phyloP scores from a whole-genome alignment of 2,329 filamentous ascomycete genomes.

The Metarhizium brunneum region DNA sequence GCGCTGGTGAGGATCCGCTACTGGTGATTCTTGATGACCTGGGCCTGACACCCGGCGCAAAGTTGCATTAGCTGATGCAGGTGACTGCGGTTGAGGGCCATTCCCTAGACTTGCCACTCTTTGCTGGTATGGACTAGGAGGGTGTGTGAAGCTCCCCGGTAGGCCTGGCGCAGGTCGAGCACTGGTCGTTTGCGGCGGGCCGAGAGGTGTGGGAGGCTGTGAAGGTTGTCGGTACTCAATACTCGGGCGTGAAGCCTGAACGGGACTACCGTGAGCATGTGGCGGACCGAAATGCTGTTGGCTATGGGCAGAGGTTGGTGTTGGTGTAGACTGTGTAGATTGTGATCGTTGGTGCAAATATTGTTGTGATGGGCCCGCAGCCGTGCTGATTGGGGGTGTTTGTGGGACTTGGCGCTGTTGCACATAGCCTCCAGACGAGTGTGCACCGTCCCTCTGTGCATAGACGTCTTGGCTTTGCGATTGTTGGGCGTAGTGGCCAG shows the following conservation, averaged over 20 bases:
- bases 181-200: constrained; percentile 34
- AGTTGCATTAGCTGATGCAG: constrained; percentile 14
- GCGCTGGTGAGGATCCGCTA: constrained; percentile 34
- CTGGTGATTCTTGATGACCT: constrained; percentile 32
- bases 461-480: constrained; percentile 38
- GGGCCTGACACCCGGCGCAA: constrained; percentile 25
- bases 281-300: constrained; percentile 44
- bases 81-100: constrained; percentile 23
- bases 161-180: constrained; percentile 29
- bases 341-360: constrained; percentile 42
- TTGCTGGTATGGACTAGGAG: constrained; percentile 53
- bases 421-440: constrained; percentile 30
- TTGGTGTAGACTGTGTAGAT: constrained; percentile 49
- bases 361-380: constrained; percentile 24
- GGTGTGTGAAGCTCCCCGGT: constrained; percentile 34
- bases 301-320: constrained; percentile 53
- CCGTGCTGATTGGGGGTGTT: constrained; percentile 38
- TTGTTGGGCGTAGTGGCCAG: constrained; percentile 30
- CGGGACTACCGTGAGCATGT: constrained; percentile 44
- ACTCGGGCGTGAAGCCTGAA: constrained; percentile 33
- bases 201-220: constrained; percentile 45
- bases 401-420: constrained; percentile 33
- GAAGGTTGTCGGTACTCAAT: constrained; percentile 38
- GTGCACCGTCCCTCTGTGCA: constrained; percentile 24
- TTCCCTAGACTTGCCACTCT: constrained; percentile 22